Percentiles rank a stretch among this genome's conserved stretches.
Evolutionary conservation across 2,329 filamentous ascomycete genomes (phyloP).

Genomic region (Dendrostoma leiphaemia): DNA sequence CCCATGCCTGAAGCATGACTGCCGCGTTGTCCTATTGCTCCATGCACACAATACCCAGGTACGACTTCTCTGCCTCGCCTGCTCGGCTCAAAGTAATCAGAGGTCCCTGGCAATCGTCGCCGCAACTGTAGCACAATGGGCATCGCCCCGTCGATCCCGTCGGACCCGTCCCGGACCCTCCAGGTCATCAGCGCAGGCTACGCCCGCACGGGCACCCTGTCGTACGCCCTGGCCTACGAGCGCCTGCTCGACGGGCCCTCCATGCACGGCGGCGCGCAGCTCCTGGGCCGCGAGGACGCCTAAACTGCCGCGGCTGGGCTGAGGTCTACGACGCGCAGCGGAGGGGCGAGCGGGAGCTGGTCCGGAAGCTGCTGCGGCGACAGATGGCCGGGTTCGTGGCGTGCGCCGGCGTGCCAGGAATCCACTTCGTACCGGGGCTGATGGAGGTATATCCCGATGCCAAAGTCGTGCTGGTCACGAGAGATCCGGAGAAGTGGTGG

Average conservation of each 20-base stretch:
- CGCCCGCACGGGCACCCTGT: not conserved
- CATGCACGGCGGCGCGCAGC: slow-evolving; percentile 4
- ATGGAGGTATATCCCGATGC: slow-evolving; percentile 42
- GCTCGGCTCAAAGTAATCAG: too few relatives aligned
- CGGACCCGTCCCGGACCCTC: not conserved
- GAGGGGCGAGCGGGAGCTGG: not conserved
- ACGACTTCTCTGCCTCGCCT: too few relatives aligned
- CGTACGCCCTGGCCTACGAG: not conserved
- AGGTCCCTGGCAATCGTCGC: too few relatives aligned
- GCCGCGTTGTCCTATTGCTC: too few relatives aligned
- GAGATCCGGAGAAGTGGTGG: slow-evolving; percentile 30
- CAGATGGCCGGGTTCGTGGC: slow-evolving; percentile 37
- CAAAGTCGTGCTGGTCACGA: slow-evolving; percentile 36
- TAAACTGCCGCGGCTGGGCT: too few relatives aligned
- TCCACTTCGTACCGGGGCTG: slow-evolving; percentile 37
- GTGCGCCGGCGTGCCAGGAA: slow-evolving; percentile 37
- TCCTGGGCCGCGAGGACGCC: not conserved
- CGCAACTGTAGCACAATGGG: too few relatives aligned
- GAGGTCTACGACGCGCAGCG: too few relatives aligned
- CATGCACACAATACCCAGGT: too few relatives aligned
- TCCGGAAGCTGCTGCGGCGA: slow-evolving; percentile 24
- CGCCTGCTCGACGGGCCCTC: not conserved
- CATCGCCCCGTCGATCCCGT: not conserved
- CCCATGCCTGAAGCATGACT: too few relatives aligned
- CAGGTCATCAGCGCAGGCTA: slow-evolving; percentile 3